phyloP scores from a whole-genome alignment of 1,284 basidiomycete genomes.

The Cutaneotrichosporon daszewskae region DNA sequence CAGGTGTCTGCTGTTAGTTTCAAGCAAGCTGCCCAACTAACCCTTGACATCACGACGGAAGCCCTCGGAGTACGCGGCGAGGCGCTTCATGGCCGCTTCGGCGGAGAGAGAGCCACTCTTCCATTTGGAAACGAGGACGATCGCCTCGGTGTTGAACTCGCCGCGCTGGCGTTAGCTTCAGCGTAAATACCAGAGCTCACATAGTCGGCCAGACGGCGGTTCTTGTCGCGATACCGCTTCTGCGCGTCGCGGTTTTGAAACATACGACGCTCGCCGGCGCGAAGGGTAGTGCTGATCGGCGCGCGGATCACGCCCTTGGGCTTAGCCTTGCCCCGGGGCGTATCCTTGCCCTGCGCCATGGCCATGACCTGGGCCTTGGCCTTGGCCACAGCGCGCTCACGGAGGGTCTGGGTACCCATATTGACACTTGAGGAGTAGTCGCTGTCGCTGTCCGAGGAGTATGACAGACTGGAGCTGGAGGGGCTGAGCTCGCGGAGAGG shows the following conservation, averaged over 20 bases:
- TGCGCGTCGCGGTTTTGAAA: slow-evolving; percentile 15
- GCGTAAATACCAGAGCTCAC: not conserved
- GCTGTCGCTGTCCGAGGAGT: not conserved
- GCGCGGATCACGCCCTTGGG: too few relatives aligned
- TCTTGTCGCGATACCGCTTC: slow-evolving; percentile 16
- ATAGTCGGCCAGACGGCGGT: slow-evolving; percentile 2
- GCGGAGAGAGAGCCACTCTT: not conserved
- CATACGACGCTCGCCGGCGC: slow-evolving; percentile 10
- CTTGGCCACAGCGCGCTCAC: too few relatives aligned
- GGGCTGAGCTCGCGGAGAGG: slow-evolving; percentile 1
- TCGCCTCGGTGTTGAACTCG: slow-evolving; percentile 6
- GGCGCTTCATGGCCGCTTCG: not conserved
- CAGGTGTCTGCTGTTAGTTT: slow-evolving; percentile 1
- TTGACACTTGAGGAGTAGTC: too few relatives aligned
- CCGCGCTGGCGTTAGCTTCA: slow-evolving; percentile 7
- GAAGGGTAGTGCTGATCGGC: too few relatives aligned
- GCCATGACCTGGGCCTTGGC: too few relatives aligned
- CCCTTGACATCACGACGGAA: not conserved
- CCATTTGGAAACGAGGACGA: not conserved
- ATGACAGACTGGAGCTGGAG: not conserved
- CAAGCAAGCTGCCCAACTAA: not conserved
- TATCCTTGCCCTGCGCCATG: too few relatives aligned
- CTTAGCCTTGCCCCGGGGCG: too few relatives aligned
- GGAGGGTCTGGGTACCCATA: too few relatives aligned
- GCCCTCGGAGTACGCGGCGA: not conserved